Conservation (phyloP, 345 rosid genomes). For the Mallotus nudiflorus region DNA sequence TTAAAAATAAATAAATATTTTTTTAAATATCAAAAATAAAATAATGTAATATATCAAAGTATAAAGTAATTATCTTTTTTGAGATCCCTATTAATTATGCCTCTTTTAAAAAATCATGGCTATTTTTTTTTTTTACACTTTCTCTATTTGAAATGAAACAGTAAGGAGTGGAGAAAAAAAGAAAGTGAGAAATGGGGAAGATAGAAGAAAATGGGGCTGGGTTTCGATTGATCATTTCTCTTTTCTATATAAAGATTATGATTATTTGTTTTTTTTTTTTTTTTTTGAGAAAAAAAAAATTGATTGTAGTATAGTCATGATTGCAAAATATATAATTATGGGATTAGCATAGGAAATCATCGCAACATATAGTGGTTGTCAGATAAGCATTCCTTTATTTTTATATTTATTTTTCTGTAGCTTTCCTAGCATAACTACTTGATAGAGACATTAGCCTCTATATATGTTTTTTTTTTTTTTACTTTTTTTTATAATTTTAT, state of each 20-base stretch:
- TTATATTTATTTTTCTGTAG: background rate
- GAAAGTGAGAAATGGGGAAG: too few species aligned
- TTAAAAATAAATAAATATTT: too few species aligned
- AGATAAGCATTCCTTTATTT: conserved; percentile 5
- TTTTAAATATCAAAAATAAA: too few species aligned
- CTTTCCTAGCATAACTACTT: background rate
- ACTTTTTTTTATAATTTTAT: too few species aligned
- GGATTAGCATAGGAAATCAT: conserved; percentile 18
- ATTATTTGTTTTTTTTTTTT: background rate
- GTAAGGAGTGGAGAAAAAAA: background rate
- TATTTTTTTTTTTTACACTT: background rate
- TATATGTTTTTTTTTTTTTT: background rate
- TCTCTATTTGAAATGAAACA: background rate
- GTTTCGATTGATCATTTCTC: background rate
- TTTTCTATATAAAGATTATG: background rate
- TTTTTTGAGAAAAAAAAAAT: background rate
- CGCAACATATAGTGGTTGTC: conserved; percentile 15
- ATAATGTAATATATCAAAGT: too few species aligned
- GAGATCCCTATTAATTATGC: too few species aligned
- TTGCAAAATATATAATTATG: conserved; percentile 1
- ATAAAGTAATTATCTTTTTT: too few species aligned
- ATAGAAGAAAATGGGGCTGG: too few species aligned
- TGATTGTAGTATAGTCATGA: conserved; percentile 7
- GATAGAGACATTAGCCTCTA: background rate
- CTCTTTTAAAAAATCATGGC: too few species aligned